phyloP scores from a whole-genome alignment of 202 grass and related monocot genomes.

The Musa balbisiana region DNA sequence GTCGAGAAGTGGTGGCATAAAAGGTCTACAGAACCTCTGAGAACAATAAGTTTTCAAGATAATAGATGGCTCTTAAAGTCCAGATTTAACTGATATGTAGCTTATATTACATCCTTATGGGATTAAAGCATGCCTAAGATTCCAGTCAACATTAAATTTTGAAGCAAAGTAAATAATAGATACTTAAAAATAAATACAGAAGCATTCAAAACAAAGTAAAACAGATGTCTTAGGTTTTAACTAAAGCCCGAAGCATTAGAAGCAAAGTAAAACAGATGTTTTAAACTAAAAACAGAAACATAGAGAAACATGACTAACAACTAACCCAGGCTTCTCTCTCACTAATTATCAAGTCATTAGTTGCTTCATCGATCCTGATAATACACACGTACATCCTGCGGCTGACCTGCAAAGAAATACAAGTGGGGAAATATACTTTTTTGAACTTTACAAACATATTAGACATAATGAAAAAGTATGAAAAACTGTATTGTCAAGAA shows the following conservation, averaged over 20 bases:
- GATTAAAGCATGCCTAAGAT: background rate
- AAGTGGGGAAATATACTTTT: no score
- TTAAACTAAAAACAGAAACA: background rate
- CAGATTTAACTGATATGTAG: no score
- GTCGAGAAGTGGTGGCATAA: no score
- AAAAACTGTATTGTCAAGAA: no score
- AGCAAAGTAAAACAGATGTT: background rate
- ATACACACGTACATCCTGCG: conserved; percentile 47
- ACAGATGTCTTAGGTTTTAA: no score
- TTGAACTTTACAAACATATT: no score
- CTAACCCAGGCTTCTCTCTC: conserved; percentile 94
- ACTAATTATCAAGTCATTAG: conserved; percentile 79
- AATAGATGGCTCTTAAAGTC: no score
- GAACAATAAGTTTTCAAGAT: no score
- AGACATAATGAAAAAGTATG: no score
- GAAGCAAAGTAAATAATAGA: no score
- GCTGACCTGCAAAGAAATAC: conserved; percentile 43
- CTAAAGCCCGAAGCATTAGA: background rate
- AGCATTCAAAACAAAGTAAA: background rate
- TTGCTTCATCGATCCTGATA: conserved; percentile 60
- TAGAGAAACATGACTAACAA: conserved; percentile 4
- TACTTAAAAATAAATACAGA: no score
- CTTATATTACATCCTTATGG: background rate
- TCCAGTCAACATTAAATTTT: background rate
- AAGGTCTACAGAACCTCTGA: no score